phyloP scores from a whole-genome alignment of 1,284 basidiomycete genomes.

The Neolentinus lepideus region DNA sequence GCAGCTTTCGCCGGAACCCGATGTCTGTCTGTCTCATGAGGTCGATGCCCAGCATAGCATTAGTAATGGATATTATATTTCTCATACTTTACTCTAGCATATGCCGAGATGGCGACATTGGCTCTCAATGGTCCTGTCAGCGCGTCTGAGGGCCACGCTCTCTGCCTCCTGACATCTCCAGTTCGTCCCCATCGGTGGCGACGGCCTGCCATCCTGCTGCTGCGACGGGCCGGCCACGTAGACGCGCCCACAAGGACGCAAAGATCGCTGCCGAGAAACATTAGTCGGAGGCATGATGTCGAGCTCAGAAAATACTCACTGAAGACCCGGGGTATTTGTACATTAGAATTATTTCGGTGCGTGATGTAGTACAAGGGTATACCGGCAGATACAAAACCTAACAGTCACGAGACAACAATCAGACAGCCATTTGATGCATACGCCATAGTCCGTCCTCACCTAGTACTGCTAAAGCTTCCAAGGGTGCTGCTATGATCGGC shows the following conservation, averaged over 20 bases:
- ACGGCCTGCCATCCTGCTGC: constrained; percentile 70
- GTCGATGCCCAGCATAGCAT: neutral
- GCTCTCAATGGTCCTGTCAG: constrained; percentile 9
- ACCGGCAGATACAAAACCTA: constrained; percentile 68
- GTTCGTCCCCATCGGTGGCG: constrained; percentile 64
- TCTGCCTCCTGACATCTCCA: constrained; percentile 48
- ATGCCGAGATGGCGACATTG: constrained; percentile 7
- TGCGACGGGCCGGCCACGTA: constrained; percentile 42
- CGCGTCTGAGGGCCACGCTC: constrained; percentile 8
- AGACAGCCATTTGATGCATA: constrained; percentile 1
- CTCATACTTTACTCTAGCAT: neutral
- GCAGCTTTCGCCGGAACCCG: too few relatives aligned
- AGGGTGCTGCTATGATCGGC: constrained; percentile 91
- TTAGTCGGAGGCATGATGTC: neutral
- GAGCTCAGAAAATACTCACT: constrained; percentile 28
- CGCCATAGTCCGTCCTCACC: constrained; percentile 38
- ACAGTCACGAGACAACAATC: neutral
- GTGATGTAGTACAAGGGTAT: constrained; percentile 85
- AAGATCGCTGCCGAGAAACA: constrained; percentile 31
- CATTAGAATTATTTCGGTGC: constrained; percentile 37
- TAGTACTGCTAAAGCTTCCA: constrained; percentile 82
- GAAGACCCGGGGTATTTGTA: constrained; percentile 34
- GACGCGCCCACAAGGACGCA: constrained; percentile 30
- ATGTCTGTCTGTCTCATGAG: neutral
- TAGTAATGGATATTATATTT: neutral